A percentile compares a stretch with the other conserved stretches of the same genome.
phyloP scores from a whole-genome alignment of 2,329 filamentous ascomycete species.

The Phaeophleospora eucalypticola region DNA sequence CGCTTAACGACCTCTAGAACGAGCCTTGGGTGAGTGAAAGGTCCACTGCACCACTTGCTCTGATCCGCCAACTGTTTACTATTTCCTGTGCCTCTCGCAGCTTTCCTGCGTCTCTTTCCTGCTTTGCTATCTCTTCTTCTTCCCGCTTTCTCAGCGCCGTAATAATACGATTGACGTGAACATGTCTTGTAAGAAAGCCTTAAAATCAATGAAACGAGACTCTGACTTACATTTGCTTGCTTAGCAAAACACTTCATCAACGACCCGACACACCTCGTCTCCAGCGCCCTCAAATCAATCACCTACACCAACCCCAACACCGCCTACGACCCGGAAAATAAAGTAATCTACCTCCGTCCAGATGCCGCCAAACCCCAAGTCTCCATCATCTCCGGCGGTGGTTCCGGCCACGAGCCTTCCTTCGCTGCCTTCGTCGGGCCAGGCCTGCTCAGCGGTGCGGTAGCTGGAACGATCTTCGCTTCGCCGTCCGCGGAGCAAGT shows the following conservation, averaged over 20 bases:
- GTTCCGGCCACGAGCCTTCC: constrained; percentile 83
- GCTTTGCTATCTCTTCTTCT: neutral
- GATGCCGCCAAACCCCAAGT: constrained; percentile 54
- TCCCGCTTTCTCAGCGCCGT: neutral
- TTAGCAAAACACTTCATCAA: constrained; percentile 80
- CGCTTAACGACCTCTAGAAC: too few species aligned
- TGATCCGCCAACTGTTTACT: too few species aligned
- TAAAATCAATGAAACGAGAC: too few species aligned
- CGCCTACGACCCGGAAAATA: constrained; percentile 72
- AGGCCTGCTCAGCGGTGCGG: constrained; percentile 74
- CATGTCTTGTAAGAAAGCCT: constrained; percentile 14
- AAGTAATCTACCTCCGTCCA: constrained; percentile 74
- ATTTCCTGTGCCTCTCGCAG: too few species aligned
- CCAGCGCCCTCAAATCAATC: constrained; percentile 68
- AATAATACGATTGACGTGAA: neutral
- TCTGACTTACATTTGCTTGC: too few species aligned
- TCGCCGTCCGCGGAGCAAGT: constrained; percentile 80
- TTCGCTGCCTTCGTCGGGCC: constrained; percentile 81
- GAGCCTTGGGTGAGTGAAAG: too few species aligned
- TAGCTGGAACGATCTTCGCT: constrained; percentile 84
- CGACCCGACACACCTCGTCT: constrained; percentile 74
- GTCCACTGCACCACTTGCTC: too few species aligned
- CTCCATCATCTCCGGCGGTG: constrained; percentile 81
- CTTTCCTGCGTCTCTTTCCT: too few species aligned
- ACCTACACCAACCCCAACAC: constrained; percentile 81